Evolutionary conservation across 768 basidiomycete species (phyloP).

Genomic region (Lepiota venenata): DNA sequence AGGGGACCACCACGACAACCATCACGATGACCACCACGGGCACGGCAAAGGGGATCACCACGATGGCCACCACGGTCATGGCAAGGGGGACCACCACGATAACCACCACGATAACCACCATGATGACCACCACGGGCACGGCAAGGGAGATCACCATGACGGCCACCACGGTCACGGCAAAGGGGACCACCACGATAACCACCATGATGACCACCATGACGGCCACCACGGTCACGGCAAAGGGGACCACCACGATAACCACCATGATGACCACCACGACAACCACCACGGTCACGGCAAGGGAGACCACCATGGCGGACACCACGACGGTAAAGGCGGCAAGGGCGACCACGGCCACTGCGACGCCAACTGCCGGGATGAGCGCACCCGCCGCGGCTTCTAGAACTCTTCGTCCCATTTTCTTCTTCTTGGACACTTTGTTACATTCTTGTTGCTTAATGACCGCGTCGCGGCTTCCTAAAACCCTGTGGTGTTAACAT

Average conservation of each 20-base stretch:
- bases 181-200: too few species aligned
- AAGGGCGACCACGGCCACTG: background rate
- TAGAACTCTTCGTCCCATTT: background rate
- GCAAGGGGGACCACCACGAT: too few species aligned
- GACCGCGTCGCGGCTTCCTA: background rate
- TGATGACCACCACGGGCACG: too few species aligned
- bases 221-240: background rate
- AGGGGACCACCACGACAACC: too few species aligned
- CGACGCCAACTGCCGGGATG: background rate
- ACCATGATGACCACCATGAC: too few species aligned
- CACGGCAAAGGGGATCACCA: too few species aligned
- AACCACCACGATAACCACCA: too few species aligned
- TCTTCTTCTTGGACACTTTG: background rate
- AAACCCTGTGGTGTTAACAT: background rate
- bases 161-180: too few species aligned
- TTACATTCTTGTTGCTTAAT: background rate
- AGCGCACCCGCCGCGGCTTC: constrained; percentile 1
- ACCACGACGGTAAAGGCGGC: background rate
- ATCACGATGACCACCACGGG: too few species aligned
- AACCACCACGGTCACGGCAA: background rate
- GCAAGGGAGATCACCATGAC: too few species aligned
- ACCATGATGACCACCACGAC: background rate
- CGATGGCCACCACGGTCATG: too few species aligned
- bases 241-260: background rate
- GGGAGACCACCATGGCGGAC: background rate